A percentile compares a stretch with the other conserved stretches of the same genome.
Evolutionary conservation across 768 basidiomycete species (phyloP).

Genomic region (Tulasnella sp.): DNA sequence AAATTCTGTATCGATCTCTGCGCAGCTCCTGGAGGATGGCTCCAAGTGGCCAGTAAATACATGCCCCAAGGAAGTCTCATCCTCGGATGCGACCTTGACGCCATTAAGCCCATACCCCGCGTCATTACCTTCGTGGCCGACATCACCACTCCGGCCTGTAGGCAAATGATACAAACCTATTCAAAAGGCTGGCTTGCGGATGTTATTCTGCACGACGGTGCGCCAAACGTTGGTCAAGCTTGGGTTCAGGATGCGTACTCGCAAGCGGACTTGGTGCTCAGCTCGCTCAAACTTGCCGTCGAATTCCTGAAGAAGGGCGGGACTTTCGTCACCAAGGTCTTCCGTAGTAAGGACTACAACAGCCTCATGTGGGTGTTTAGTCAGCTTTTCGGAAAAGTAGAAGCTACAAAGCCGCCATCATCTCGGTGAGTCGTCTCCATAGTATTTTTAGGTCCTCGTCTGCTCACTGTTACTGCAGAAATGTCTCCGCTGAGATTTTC

Average conservation of each 20-base stretch:
- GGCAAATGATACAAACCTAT: slow-evolving; percentile 77
- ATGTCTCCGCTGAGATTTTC: slow-evolving; percentile 99
- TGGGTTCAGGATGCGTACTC: slow-evolving; percentile 99
- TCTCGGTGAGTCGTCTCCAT: slow-evolving; percentile 62
- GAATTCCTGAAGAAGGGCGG: slow-evolving; percentile 92
- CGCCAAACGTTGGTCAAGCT: slow-evolving; percentile 97
- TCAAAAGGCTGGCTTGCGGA: slow-evolving; percentile 99
- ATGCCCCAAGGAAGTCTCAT: slow-evolving; percentile 93
- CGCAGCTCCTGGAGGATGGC: slow-evolving; percentile 98
- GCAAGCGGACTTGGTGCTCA: slow-evolving; percentile 94
- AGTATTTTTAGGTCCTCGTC: not conserved
- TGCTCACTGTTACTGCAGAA: slow-evolving; percentile 49
- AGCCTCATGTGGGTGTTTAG: slow-evolving; percentile 98
- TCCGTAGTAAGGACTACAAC: slow-evolving; percentile 97
- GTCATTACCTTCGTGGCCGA: slow-evolving; percentile 90
- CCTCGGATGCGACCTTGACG: slow-evolving; percentile 91
- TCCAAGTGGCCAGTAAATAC: slow-evolving; percentile 96
- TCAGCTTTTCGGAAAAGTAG: slow-evolving; percentile 92
- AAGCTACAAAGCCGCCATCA: slow-evolving; percentile 97
- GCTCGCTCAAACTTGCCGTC: slow-evolving; percentile 90
- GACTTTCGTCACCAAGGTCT: slow-evolving; percentile 96
- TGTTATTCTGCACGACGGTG: slow-evolving; percentile 96
- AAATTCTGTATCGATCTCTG: slow-evolving; percentile 96
- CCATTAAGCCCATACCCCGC: slow-evolving; percentile 92
- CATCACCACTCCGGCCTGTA: slow-evolving; percentile 89